Evolutionary conservation across 106 monocot genomes (phyloP).

Genomic region (Posidonia australis): DNA sequence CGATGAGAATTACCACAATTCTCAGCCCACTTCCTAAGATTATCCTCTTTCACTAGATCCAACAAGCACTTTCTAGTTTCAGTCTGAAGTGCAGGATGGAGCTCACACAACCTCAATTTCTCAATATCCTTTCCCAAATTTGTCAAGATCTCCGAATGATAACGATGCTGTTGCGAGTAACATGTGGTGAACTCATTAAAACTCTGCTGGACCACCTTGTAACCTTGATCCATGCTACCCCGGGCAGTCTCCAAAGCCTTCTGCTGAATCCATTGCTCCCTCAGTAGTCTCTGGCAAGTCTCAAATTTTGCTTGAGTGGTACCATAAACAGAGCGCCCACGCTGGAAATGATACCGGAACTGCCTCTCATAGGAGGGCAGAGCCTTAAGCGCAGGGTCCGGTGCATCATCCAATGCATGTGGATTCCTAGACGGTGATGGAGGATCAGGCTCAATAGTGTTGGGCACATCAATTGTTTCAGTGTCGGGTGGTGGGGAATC

Average conservation of each 20-base stretch:
- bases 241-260: slow-evolving; percentile 71
- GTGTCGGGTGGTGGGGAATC: slow-evolving; percentile 48
- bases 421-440: slow-evolving; percentile 28
- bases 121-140: slow-evolving; percentile 74
- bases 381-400: slow-evolving; percentile 87
- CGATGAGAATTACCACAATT: slow-evolving; percentile 53
- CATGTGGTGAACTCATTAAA: slow-evolving; percentile 56
- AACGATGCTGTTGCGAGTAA: slow-evolving; percentile 56
- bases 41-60: slow-evolving; percentile 79
- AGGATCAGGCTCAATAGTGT: slow-evolving; percentile 27
- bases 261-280: slow-evolving; percentile 81
- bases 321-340: slow-evolving; percentile 41
- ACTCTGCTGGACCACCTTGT: slow-evolving; percentile 41
- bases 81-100: slow-evolving; percentile 56
- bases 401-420: slow-evolving; percentile 55
- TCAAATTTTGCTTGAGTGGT: slow-evolving; percentile 43
- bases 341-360: slow-evolving; percentile 78
- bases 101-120: slow-evolving; percentile 40
- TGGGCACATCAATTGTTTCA: slow-evolving; percentile 49
- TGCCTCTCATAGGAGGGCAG: slow-evolving; percentile 72
- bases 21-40: slow-evolving; percentile 53
- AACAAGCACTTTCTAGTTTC: slow-evolving; percentile 59
- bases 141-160: slow-evolving; percentile 50
- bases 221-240: slow-evolving; percentile 66
- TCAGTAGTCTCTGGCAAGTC: slow-evolving; percentile 58